These are phyloP conservation scores for Lachancea kluyveri DNA, from an alignment of 805 yeast species.

Conservation along the genomic window DNA sequence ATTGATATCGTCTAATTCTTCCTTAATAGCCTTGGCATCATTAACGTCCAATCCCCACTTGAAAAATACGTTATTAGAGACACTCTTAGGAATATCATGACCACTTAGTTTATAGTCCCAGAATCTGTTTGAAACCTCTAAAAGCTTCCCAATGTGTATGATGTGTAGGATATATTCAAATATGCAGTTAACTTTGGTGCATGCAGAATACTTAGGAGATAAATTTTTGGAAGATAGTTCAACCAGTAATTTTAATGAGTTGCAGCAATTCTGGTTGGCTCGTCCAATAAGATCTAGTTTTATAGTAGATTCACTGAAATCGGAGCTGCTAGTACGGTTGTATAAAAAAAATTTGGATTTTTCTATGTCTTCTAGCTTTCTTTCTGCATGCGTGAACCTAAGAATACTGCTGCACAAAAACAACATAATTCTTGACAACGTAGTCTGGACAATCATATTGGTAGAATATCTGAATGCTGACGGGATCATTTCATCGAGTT, in stretches of 20 bases:
- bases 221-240: no score
- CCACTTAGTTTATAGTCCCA: slow-evolving; percentile 6
- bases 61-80: slow-evolving; percentile 1
- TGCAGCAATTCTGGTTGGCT: no score
- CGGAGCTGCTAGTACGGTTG: no score
- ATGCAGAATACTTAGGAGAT: background rate
- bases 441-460: background rate
- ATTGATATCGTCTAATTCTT: slow-evolving; percentile 2
- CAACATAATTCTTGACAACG: no score
- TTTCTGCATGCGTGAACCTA: no score
- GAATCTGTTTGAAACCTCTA: slow-evolving; percentile 7
- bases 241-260: no score
- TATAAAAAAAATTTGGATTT: no score
- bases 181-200: slow-evolving; percentile 1
- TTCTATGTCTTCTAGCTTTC: no score
- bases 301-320: no score
- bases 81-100: slow-evolving; percentile 2
- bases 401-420: no score
- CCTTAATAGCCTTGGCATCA: slow-evolving; percentile 3
- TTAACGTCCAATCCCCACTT: slow-evolving; percentile 7
- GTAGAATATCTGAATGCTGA: slow-evolving; percentile 1
- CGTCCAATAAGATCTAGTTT: no score
- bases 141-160: slow-evolving; percentile 2
- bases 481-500: background rate
- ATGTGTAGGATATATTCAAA: slow-evolving; percentile 5